Percentiles rank a stretch among this genome's conserved stretches.
phyloP scores from a whole-genome alignment of 345 rosid genomes.

The Arabidopsis arenosa region DNA sequence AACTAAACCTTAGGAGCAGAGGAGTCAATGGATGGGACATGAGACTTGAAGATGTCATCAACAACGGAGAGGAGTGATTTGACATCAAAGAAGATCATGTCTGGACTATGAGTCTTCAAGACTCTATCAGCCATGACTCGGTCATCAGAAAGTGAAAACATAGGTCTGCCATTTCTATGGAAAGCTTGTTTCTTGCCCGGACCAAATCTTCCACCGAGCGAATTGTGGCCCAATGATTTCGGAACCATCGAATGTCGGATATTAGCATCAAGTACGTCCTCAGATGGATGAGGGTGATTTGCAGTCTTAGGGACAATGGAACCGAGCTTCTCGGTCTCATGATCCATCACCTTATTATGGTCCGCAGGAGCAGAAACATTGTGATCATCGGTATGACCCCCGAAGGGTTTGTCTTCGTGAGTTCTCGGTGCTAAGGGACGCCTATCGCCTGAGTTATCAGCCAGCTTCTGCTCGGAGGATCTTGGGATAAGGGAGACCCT shows the following conservation, averaged over 20 bases:
- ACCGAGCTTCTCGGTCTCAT: constrained; percentile 32
- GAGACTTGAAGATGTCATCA: constrained; percentile 69
- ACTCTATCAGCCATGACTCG: constrained; percentile 64
- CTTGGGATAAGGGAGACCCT: constrained; percentile 49
- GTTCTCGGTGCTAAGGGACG: constrained; percentile 34
- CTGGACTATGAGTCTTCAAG: constrained; percentile 64
- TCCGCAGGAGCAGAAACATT: constrained; percentile 27
- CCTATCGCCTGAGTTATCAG: constrained; percentile 38
- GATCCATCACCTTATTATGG: constrained; percentile 36
- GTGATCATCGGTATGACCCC: constrained; percentile 21
- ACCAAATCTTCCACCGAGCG: constrained; percentile 46
- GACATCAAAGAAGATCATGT: constrained; percentile 61
- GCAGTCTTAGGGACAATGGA: constrained; percentile 29
- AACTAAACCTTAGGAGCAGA: constrained; percentile 44
- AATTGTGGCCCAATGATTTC: constrained; percentile 33
- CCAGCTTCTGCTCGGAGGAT: constrained; percentile 39
- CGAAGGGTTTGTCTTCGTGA: constrained; percentile 33
- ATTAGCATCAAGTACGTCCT: constrained; percentile 28
- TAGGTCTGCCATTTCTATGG: constrained; percentile 50
- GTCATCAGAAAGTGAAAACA: constrained; percentile 63
- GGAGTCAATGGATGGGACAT: constrained; percentile 50
- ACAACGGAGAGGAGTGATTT: constrained; percentile 64
- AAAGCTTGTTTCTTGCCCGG: constrained; percentile 46
- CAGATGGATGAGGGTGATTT: constrained; percentile 35
- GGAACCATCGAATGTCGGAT: constrained; percentile 37